These are phyloP conservation scores for Schwanniomyces vanrijiae DNA, from an alignment of 805 yeast species.

Conservation along the genomic window DNA sequence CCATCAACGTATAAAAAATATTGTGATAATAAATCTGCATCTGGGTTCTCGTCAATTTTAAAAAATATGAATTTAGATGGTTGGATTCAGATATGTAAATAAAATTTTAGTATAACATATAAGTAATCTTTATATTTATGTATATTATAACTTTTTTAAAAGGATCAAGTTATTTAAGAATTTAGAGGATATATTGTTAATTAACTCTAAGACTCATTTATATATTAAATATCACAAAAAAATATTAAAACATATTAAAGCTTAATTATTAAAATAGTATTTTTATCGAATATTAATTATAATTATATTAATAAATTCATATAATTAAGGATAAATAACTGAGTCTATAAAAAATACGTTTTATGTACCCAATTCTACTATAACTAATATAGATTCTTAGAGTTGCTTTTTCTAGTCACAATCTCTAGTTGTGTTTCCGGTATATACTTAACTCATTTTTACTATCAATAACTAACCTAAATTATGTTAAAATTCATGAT, in stretches of 20 bases:
- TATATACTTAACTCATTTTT: slow-evolving; percentile 18
- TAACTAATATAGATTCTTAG: slow-evolving; percentile 2
- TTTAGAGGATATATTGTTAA: too few relatives aligned
- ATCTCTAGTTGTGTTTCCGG: slow-evolving; percentile 12
- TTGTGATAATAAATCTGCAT: slow-evolving; percentile 9
- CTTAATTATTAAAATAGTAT: too few relatives aligned
- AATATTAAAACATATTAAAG: too few relatives aligned
- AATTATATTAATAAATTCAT: too few relatives aligned
- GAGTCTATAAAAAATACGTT: slow-evolving; percentile 5
- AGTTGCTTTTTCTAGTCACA: slow-evolving; percentile 6
- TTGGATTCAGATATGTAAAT: slow-evolving; percentile 13
- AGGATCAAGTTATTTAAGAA: too few relatives aligned
- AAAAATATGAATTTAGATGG: slow-evolving; percentile 21
- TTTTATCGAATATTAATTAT: too few relatives aligned
- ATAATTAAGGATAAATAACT: too few relatives aligned
- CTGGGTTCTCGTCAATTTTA: slow-evolving; percentile 17
- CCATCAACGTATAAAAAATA: slow-evolving; percentile 1
- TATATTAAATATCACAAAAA: too few relatives aligned
- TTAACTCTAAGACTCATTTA: too few relatives aligned
- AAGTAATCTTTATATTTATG: too few relatives aligned
- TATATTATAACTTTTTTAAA: too few relatives aligned
- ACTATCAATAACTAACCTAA: slow-evolving; percentile 47
- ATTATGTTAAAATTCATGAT: slow-evolving; percentile 38
- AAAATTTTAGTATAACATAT: too few relatives aligned
- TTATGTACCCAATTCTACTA: slow-evolving; percentile 6